phyloP scores from a whole-genome alignment of 208 protist species.

The Zelonia costaricensis region DNA sequence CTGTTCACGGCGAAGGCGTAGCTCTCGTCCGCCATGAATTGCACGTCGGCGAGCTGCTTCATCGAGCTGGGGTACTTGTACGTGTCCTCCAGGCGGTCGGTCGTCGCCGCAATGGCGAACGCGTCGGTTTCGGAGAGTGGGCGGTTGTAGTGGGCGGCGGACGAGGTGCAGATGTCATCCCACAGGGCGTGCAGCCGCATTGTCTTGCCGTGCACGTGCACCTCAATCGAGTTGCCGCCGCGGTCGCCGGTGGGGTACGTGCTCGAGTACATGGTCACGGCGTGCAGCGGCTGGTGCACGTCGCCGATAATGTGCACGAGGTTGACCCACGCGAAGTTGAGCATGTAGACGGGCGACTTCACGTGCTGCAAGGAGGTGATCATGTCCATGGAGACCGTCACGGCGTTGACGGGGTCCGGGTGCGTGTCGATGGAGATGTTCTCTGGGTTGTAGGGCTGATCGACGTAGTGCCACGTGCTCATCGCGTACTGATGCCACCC shows the following conservation, averaged over 20 bases:
- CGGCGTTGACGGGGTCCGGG: slow-evolving; percentile 18
- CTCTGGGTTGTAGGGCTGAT: slow-evolving; percentile 61
- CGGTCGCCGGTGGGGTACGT: slow-evolving; percentile 60
- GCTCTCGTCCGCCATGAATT: slow-evolving; percentile 60
- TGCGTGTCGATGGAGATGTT: slow-evolving; percentile 35
- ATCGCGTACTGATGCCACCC: slow-evolving; percentile 58
- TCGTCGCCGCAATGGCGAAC: slow-evolving; percentile 33
- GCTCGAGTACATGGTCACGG: slow-evolving; percentile 38
- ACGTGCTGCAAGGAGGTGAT: slow-evolving; percentile 3
- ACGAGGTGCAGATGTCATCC: slow-evolving; percentile 70
- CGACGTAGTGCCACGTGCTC: slow-evolving; percentile 77
- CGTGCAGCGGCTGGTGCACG: slow-evolving; percentile 86
- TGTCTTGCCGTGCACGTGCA: slow-evolving; percentile 27
- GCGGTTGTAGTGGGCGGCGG: slow-evolving; percentile 24
- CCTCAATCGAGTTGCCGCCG: slow-evolving; percentile 67
- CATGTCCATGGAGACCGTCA: slow-evolving; percentile 22
- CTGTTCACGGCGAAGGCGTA: slow-evolving; percentile 61
- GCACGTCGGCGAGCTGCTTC: slow-evolving; percentile 18
- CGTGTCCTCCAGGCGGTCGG: slow-evolving; percentile 56
- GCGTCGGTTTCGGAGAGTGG: slow-evolving; percentile 49
- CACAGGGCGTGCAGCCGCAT: slow-evolving; percentile 79
- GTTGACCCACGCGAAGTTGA: slow-evolving; percentile 72
- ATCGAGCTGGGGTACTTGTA: slow-evolving; percentile 48
- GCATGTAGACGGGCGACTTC: slow-evolving; percentile 43
- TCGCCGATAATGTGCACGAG: slow-evolving; percentile 86